Base-by-base conservation (phyloP, 2,329 filamentous ascomycete genomes). In the Alternaria sp. region DNA sequence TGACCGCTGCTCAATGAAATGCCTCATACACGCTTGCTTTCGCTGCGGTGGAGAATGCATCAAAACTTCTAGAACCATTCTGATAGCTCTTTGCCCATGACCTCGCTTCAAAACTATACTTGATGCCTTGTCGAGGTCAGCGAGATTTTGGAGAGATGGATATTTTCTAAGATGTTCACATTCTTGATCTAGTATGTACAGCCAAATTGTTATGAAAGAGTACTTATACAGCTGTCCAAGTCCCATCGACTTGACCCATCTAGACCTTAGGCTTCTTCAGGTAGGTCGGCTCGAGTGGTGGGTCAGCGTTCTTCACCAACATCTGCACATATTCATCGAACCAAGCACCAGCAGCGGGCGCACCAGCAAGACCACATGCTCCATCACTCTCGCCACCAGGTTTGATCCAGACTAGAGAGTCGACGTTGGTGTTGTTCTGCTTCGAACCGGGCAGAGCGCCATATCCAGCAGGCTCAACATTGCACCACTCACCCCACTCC, bases 401-500 rank as follows among this genome's bases (percentile, higher is more conserved):
- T 64, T 74, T 74, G 54, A 73, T 70, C 72, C 72, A 74, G 4
- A 74, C 72, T n/a, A 74, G 45, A 30, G 68, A 71, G 48, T 74
- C 72, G 6, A 73, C 63, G n/a, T 66, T 60, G 4, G 69, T 65
- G 59, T 71, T 73, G 49, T 71, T 66, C 2, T 57, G 67, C 43
- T 61, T 55, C 30, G 63, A 57, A 2, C 65, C 66, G 18, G 72
- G 72, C 0, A 60, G 45, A 0, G 53, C 18, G 11, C 72, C 72
- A 41, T 70, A 74, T 7, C 71, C 71, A n/a, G 65, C 45, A 18
- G 71, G 71, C 6, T 52, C 51, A 25, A 74, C 64, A 38, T 74
- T 74, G 62, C 72, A 74, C 72, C 72, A 74, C n/a, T 69, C 67
- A 20, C 72, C 72, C 72, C 72, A 74, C 52, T 67, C 70, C 14